A percentile compares a stretch with the other conserved stretches of the same genome.
phyloP scores from a whole-genome alignment of 2,329 filamentous ascomycete genomes.

The Claviceps capensis region DNA sequence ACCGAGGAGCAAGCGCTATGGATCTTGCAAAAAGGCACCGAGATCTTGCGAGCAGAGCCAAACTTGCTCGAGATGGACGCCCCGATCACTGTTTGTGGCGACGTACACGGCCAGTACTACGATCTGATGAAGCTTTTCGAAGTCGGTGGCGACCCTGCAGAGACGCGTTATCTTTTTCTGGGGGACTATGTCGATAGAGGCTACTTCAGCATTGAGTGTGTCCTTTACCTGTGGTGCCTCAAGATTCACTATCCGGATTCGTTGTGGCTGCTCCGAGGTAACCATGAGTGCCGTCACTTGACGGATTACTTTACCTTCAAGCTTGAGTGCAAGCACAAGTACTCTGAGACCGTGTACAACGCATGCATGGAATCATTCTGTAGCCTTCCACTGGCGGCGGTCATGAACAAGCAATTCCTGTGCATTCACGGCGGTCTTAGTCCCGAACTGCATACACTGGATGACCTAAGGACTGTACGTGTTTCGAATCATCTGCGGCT shows the following conservation, averaged over 20 bases:
- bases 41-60: slow-evolving; percentile 77
- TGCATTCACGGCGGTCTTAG: slow-evolving; percentile 96
- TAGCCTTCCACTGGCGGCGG: slow-evolving; percentile 76
- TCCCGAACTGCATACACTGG: slow-evolving; percentile 88
- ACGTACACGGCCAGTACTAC: slow-evolving; percentile 98
- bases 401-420: slow-evolving; percentile 99
- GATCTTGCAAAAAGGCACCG: slow-evolving; percentile 80
- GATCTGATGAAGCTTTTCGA: slow-evolving; percentile 99
- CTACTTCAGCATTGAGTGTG: slow-evolving; percentile 99
- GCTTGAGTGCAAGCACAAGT: slow-evolving; percentile 99
- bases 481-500: too few relatives aligned
- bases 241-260: slow-evolving; percentile 99
- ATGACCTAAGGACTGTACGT: slow-evolving; percentile 77
- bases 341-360: slow-evolving; percentile 90
- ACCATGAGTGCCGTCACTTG: slow-evolving; percentile 96
- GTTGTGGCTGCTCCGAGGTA: slow-evolving; percentile 90
- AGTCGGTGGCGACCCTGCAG: slow-evolving; percentile 89
- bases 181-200: slow-evolving; percentile 97
- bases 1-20: slow-evolving; percentile 95
- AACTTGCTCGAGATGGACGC: slow-evolving; percentile 99
- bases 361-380: slow-evolving; percentile 99
- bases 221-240: slow-evolving; percentile 91
- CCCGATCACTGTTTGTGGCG: slow-evolving; percentile 94
- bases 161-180: slow-evolving; percentile 92
- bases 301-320: slow-evolving; percentile 99